These are phyloP conservation scores for Dichotomocladium elegans DNA, from an alignment of 371 early-diverging fungal genomes.

Conservation along the genomic window DNA sequence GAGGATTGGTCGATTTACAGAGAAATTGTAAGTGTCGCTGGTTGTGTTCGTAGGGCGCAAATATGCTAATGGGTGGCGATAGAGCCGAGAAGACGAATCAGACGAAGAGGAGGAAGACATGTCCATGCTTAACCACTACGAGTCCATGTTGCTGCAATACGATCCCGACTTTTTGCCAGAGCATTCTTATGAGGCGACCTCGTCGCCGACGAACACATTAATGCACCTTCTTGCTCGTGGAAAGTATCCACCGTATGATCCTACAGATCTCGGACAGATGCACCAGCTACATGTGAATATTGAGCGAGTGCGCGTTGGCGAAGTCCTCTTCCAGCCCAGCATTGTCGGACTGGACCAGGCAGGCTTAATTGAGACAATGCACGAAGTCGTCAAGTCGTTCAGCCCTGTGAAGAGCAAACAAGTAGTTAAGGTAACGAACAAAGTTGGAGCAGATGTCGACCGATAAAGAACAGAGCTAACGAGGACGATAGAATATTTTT, in stretches of 20 bases:
- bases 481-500: slow-evolving; percentile 64
- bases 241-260: slow-evolving; percentile 59
- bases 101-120: slow-evolving; percentile 85
- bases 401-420: slow-evolving; percentile 39
- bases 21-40: slow-evolving; percentile 69
- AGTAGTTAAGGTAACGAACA: slow-evolving; percentile 45
- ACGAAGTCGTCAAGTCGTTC: slow-evolving; percentile 64
- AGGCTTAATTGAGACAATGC: slow-evolving; percentile 74
- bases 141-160: slow-evolving; percentile 62
- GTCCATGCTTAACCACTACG: slow-evolving; percentile 59
- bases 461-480: too few species aligned
- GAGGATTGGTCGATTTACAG: slow-evolving; percentile 91
- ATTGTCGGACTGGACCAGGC: slow-evolving; percentile 88
- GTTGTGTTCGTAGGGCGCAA: too few species aligned
- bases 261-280: slow-evolving; percentile 55
- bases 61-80: too few species aligned
- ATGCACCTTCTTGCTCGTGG: slow-evolving; percentile 54
- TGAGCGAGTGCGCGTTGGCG: slow-evolving; percentile 84
- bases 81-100: slow-evolving; percentile 81
- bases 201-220: slow-evolving; percentile 46
- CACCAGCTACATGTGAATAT: slow-evolving; percentile 88
- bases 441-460: too few species aligned
- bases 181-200: slow-evolving; percentile 43
- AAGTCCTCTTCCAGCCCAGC: slow-evolving; percentile 83
- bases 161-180: slow-evolving; percentile 72